These are phyloP conservation scores for Pichia ethanolica DNA, from an alignment of 805 yeast species.

Conservation along the genomic window DNA sequence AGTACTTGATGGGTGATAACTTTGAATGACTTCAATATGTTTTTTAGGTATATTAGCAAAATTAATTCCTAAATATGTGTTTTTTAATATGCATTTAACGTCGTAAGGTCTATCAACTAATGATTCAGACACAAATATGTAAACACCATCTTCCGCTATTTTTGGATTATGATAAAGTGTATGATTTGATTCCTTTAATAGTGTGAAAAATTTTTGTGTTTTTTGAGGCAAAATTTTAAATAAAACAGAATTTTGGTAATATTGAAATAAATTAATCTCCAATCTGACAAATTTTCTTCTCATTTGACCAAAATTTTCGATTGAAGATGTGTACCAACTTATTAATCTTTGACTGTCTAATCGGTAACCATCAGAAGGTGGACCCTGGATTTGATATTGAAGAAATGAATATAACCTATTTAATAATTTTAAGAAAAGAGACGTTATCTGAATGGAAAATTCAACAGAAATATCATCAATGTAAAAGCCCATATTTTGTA, in stretches of 20 bases:
- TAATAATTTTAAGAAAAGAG: slow-evolving; percentile 56
- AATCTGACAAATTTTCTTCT: slow-evolving; percentile 81
- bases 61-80: slow-evolving; percentile 47
- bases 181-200: slow-evolving; percentile 60
- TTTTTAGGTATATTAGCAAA: slow-evolving; percentile 28
- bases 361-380: slow-evolving; percentile 34
- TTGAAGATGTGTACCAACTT: slow-evolving; percentile 60
- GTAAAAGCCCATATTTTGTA: slow-evolving; percentile 68
- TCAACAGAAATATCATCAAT: slow-evolving; percentile 77
- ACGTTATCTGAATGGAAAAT: slow-evolving; percentile 36
- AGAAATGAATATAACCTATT: slow-evolving; percentile 64
- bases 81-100: slow-evolving; percentile 37
- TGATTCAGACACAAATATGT: slow-evolving; percentile 68
- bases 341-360: slow-evolving; percentile 36
- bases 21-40: slow-evolving; percentile 26
- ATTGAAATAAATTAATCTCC: slow-evolving; percentile 54
- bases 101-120: slow-evolving; percentile 36
- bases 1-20: slow-evolving; percentile 19
- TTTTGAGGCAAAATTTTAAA: slow-evolving; percentile 47
- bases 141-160: slow-evolving; percentile 67
- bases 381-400: slow-evolving; percentile 62
- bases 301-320: slow-evolving; percentile 65
- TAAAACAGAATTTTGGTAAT: slow-evolving; percentile 66
- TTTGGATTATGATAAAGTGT: slow-evolving; percentile 63
- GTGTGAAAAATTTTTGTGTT: slow-evolving; percentile 44